Evolutionary conservation across 768 basidiomycete species (phyloP).

Genomic region (Clavaria fumosa): DNA sequence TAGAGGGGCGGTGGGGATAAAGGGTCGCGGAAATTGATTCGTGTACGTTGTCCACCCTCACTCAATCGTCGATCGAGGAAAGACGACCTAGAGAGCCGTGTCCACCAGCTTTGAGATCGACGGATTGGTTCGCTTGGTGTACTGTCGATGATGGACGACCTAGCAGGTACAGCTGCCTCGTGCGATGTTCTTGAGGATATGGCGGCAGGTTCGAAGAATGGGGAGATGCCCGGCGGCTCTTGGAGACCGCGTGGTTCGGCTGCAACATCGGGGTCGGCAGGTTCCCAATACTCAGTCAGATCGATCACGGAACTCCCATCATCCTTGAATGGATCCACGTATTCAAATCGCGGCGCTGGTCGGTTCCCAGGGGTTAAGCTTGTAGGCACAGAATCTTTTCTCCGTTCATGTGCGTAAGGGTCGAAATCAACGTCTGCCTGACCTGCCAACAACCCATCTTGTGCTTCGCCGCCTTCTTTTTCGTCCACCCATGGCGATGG

Average conservation of each 20-base stretch:
- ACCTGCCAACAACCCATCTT: no score
- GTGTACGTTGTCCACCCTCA: slow-evolving; percentile 14
- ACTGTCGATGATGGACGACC: slow-evolving; percentile 12
- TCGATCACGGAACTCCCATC: no score
- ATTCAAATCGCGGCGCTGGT: no score
- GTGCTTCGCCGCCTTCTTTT: no score
- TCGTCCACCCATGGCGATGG: no score
- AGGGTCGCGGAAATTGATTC: slow-evolving; percentile 59
- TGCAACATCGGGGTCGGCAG: no score
- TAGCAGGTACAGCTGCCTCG: slow-evolving; percentile 10
- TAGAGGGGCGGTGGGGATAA: slow-evolving; percentile 55
- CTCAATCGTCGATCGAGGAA: slow-evolving; percentile 44
- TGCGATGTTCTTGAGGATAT: slow-evolving; percentile 15
- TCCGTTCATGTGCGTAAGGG: no score
- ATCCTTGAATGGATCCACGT: slow-evolving; percentile 39
- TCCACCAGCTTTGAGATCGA: slow-evolving; percentile 68
- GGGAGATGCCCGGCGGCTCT: slow-evolving; percentile 6
- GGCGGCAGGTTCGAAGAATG: slow-evolving; percentile 9
- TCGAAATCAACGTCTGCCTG: no score
- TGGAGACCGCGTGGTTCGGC: no score
- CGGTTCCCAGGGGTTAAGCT: no score
- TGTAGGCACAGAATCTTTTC: no score
- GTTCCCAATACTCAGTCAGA: no score
- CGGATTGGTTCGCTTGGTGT: slow-evolving; percentile 34
- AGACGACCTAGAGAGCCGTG: slow-evolving; percentile 50